A percentile compares a stretch with the other conserved stretches of the same genome.
phyloP scores from a whole-genome alignment of 2,329 filamentous ascomycete genomes.

The Beauveria sp. region DNA sequence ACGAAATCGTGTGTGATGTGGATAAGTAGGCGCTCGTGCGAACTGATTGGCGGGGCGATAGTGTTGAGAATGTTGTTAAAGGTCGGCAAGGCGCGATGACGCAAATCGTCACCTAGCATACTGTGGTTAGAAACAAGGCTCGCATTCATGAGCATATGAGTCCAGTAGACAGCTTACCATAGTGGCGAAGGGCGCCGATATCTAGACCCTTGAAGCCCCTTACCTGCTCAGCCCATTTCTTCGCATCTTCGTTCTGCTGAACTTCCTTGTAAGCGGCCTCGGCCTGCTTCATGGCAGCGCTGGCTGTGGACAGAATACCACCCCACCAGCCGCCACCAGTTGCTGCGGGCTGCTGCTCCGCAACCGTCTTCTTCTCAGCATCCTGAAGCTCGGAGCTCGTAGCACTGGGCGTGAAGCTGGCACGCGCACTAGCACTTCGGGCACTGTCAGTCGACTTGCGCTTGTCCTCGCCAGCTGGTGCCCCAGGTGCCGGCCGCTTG shows the following conservation, averaged over 20 bases:
- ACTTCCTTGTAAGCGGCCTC: constrained; percentile 92
- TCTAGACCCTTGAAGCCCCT: constrained; percentile 57
- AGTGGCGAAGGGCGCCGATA: constrained; percentile 61
- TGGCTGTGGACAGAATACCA: constrained; percentile 71
- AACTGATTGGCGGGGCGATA: constrained; percentile 90
- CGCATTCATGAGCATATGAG: neutral
- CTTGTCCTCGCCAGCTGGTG: constrained; percentile 58
- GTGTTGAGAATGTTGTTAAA: constrained; percentile 94
- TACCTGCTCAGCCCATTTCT: constrained; percentile 92
- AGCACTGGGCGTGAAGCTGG: constrained; percentile 62
- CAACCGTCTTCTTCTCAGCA: constrained; percentile 42
- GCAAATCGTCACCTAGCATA: constrained; percentile 70
- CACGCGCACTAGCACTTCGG: constrained; percentile 62
- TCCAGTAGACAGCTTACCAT: constrained; percentile 22
- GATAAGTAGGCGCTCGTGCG: constrained; percentile 92
- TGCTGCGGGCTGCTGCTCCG: constrained; percentile 33
- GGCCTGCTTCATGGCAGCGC: constrained; percentile 71
- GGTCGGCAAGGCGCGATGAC: constrained; percentile 80
- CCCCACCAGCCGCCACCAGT: constrained; percentile 80
- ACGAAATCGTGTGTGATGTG: constrained; percentile 95
- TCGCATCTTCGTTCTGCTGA: constrained; percentile 91
- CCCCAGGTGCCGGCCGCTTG: constrained; percentile 40
- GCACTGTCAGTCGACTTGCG: constrained; percentile 75
- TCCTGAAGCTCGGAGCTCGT: constrained; percentile 56
- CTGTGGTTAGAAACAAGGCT: neutral